Conservation (phyloP, 2,329 filamentous ascomycete species). For the Colletotrichum scovillei region DNA sequence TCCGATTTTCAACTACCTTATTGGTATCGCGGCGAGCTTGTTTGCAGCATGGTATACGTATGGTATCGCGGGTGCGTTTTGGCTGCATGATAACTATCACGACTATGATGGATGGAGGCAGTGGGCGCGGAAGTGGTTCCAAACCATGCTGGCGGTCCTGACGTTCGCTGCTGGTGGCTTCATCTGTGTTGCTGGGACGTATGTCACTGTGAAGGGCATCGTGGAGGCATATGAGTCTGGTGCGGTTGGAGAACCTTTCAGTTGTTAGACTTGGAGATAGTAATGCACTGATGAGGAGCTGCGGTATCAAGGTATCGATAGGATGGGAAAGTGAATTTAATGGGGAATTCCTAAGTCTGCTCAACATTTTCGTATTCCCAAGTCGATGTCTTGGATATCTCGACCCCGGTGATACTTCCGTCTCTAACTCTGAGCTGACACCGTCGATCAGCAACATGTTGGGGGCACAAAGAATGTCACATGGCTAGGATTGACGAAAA, state of each 20-base stretch:
- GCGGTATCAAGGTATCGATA: neutral
- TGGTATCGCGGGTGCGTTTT: constrained; percentile 63
- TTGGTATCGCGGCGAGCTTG: constrained; percentile 60
- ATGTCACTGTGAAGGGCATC: constrained; percentile 56
- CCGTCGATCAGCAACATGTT: neutral
- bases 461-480: neutral
- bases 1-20: constrained; percentile 64
- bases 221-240: constrained; percentile 37
- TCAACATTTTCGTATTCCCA: neutral
- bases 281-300: too few relatives aligned
- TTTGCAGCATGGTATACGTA: constrained; percentile 67
- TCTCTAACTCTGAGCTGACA: neutral
- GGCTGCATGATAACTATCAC: constrained; percentile 61
- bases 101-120: constrained; percentile 50
- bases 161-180: constrained; percentile 59
- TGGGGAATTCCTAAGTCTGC: neutral
- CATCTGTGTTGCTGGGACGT: constrained; percentile 60
- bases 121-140: constrained; percentile 51
- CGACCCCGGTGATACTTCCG: neutral
- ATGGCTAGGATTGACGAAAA: neutral
- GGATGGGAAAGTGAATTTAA: neutral
- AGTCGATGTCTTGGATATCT: neutral
- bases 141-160: constrained; percentile 50
- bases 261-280: constrained; percentile 9
- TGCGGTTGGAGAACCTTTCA: constrained; percentile 19